phyloP scores from a whole-genome alignment of 2,329 filamentous ascomycete genomes.

The Tympanopsis confertula region DNA sequence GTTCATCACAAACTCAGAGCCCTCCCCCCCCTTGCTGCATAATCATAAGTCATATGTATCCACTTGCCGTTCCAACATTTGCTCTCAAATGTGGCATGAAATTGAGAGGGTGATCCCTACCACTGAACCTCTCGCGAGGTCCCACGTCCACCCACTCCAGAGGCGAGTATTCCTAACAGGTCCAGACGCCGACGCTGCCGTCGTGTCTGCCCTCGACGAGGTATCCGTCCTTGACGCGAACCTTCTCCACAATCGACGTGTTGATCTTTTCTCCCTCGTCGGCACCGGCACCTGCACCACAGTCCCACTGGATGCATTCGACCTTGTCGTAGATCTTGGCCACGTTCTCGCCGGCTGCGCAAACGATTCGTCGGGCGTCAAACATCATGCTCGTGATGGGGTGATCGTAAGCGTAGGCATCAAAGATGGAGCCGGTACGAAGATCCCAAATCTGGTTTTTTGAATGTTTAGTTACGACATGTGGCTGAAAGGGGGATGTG shows the following conservation, averaged over 20 bases:
- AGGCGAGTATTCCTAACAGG: slow-evolving; percentile 37
- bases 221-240: slow-evolving; percentile 88
- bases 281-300: slow-evolving; percentile 68
- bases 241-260: slow-evolving; percentile 66
- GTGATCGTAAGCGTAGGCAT: slow-evolving; percentile 90
- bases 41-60: no score
- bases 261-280: slow-evolving; percentile 50
- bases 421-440: slow-evolving; percentile 84
- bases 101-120: no score
- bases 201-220: slow-evolving; percentile 81
- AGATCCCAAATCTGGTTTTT: slow-evolving; percentile 97
- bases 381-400: slow-evolving; percentile 96
- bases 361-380: slow-evolving; percentile 76
- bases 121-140: no score
- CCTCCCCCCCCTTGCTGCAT: no score
- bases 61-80: no score
- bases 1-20: no score
- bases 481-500: not conserved
- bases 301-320: slow-evolving; percentile 92
- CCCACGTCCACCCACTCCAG: not conserved
- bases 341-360: slow-evolving; percentile 81
- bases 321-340: slow-evolving; percentile 98
- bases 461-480: slow-evolving; percentile 11
- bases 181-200: slow-evolving; percentile 85
- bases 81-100: no score